phyloP scores from a whole-genome alignment of 2,329 filamentous ascomycete species.

The Leptographium wingfieldii region DNA sequence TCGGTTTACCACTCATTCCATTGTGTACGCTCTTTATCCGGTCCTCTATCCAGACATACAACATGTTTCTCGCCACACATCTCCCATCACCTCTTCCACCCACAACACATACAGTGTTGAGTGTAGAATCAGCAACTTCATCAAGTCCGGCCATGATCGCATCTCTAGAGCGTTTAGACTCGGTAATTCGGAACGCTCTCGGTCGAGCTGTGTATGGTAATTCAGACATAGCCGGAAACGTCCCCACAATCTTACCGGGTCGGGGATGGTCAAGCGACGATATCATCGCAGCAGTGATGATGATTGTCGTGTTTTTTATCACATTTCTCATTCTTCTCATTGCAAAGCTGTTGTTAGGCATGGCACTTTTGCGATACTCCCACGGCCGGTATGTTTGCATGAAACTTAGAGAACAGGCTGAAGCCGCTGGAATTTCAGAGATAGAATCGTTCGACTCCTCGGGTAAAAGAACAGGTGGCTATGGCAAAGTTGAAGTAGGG shows the following conservation, averaged over 20 bases:
- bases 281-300: constrained; percentile 62
- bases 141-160: constrained; percentile 65
- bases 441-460: constrained; percentile 51
- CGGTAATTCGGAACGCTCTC: constrained; percentile 62
- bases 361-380: constrained; percentile 70
- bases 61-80: constrained; percentile 91
- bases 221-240: constrained; percentile 20
- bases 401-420: constrained; percentile 53
- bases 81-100: constrained; percentile 60
- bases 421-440: constrained; percentile 33
- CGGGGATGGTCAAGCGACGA: constrained; percentile 50
- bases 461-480: constrained; percentile 67
- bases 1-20: constrained; percentile 84
- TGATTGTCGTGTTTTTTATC: constrained; percentile 74
- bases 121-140: constrained; percentile 43
- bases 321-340: constrained; percentile 76
- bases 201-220: constrained; percentile 59
- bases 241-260: constrained; percentile 15
- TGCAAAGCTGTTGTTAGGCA: constrained; percentile 75
- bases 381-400: constrained; percentile 69
- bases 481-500: constrained; percentile 74
- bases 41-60: constrained; percentile 87
- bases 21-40: constrained; percentile 92
- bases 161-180: constrained; percentile 67
- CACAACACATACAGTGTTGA: constrained; percentile 52